Base-by-base conservation (phyloP, 2,329 filamentous ascomycete genomes). In the Setomelanomma holmii region DNA sequence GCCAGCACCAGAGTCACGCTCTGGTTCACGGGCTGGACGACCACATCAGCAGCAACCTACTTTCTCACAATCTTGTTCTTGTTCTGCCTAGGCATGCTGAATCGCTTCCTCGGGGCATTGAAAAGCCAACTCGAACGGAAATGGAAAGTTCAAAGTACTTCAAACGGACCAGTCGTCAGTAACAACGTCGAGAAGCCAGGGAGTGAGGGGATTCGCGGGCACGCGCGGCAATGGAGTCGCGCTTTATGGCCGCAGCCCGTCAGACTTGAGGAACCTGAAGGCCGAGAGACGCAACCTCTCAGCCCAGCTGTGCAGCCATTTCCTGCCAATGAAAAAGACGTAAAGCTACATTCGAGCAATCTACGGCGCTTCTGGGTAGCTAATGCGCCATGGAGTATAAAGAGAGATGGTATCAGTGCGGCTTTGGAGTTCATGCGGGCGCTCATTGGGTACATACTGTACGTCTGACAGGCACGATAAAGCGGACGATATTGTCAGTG, bases 391-490 rank as follows among this genome's bases (percentile, higher is more conserved):
- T 69, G 67, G 61, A 61, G 47, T 43, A n/a, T 58, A 16, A 61
- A 58, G 41, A 57, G 43, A 35, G 63, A 71, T 51, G 57, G 55
- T 1, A 42, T 56, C 3, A 56, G 61, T 16, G 66, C 61, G 10
- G 7, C 50, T 16, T 24, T 71, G 21, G 67, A 69, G 41, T 69
- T 67, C 35, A 23, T 49, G 7, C 53, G 67, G 24, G 66, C 66
- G 6, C 43, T 68, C 19, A 60, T 71, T 33, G 64, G 67, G 12
- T 71, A 71, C 45, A 52, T 68, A 40, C 42, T 72, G 67, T 71
- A 52, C 43, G 63, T 59, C 6, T 10, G 20, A 19, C 12, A 16
- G 36, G n/a, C 12, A n/a, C 14, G 11, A 20, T 12, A 35, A 40
- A 23, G 8, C 14, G 1, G 5, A 8, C 22, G n/a, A n/a, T n/a